Conservation (phyloP, 768 basidiomycete species). For the Leccinellum albellum region DNA sequence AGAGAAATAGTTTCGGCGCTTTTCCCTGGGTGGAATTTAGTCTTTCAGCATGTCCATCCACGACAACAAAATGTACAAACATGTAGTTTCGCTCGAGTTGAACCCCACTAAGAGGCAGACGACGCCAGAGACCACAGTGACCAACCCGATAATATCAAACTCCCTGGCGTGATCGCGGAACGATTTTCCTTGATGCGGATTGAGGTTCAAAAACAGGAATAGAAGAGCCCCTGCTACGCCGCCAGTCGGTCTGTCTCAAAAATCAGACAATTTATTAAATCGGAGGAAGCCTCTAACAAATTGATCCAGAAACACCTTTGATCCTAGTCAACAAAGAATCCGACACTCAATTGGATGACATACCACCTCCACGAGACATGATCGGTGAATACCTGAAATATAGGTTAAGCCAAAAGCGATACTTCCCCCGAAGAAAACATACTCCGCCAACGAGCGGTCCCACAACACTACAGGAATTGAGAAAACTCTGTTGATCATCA, state of each 20-base stretch:
- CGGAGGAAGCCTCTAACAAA: conserved; percentile 20
- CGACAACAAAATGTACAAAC: conserved; percentile 13
- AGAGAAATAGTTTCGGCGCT: conserved; percentile 34
- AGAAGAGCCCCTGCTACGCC: conserved; percentile 30
- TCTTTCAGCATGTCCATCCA: background rate
- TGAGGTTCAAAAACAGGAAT: conserved; percentile 36
- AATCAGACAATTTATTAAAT: background rate
- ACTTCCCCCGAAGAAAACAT: conserved; percentile 1
- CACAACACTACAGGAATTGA: conserved; percentile 28
- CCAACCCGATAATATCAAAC: conserved; percentile 41
- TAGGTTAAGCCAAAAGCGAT: background rate
- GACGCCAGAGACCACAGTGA: conserved; percentile 32
- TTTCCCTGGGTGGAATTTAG: conserved; percentile 23
- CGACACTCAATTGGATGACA: conserved; percentile 6
- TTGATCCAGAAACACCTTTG: conserved; percentile 37
- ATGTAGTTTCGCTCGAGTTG: conserved; percentile 32
- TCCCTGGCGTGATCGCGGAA: conserved; percentile 30
- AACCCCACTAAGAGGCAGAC: conserved; percentile 39
- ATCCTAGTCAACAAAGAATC: conserved; percentile 1
- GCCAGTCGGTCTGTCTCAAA: conserved; percentile 32
- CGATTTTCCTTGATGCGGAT: conserved; percentile 30
- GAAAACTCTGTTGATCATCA: background rate
- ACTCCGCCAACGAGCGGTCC: conserved; percentile 43
- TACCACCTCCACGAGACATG: conserved; percentile 40
- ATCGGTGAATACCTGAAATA: conserved; percentile 31